Evolutionary conservation across 768 basidiomycete species (phyloP).

Genomic region (Mycena galopus): DNA sequence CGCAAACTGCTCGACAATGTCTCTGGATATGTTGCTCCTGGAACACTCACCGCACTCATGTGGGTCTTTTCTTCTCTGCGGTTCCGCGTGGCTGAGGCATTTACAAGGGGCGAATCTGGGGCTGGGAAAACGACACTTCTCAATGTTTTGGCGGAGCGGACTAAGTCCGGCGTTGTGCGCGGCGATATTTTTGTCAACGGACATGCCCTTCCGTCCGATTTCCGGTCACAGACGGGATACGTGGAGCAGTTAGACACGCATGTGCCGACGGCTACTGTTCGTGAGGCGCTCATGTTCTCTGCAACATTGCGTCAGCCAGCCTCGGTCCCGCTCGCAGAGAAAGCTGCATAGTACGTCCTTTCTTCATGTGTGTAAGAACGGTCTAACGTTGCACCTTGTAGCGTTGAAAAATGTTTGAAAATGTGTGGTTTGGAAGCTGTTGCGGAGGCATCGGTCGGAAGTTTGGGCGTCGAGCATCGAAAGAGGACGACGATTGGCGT

Average conservation of each 20-base stretch:
- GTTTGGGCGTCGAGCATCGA: conserved; percentile 76
- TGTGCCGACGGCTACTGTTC: conserved; percentile 79
- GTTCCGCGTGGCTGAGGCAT: neutral
- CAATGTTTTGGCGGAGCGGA: conserved; percentile 68
- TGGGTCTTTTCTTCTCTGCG: conserved; percentile 52
- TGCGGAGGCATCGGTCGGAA: conserved; percentile 77
- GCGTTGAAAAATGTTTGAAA: conserved; percentile 61
- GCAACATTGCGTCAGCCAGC: conserved; percentile 83
- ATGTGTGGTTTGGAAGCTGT: conserved; percentile 76
- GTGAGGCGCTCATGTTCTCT: conserved; percentile 85
- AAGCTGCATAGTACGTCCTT: conserved; percentile 75
- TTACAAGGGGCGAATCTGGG: neutral
- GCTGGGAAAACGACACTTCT: conserved; percentile 64
- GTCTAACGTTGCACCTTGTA: conserved; percentile 32
- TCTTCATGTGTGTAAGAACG: neutral
- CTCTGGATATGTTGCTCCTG: conserved; percentile 86
- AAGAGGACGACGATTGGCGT: conserved; percentile 81
- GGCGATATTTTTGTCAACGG: conserved; percentile 71
- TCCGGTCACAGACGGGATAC: conserved; percentile 82
- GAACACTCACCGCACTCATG: conserved; percentile 85
- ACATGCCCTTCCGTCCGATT: conserved; percentile 62
- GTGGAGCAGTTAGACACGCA: conserved; percentile 91
- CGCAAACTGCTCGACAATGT: conserved; percentile 75
- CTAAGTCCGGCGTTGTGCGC: conserved; percentile 58
- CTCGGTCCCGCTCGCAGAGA: conserved; percentile 62